Percentiles rank a stretch among this genome's conserved stretches.
Evolutionary conservation across 331 rosid genomes (phyloP).

Genomic region (Rosa hybrid): DNA sequence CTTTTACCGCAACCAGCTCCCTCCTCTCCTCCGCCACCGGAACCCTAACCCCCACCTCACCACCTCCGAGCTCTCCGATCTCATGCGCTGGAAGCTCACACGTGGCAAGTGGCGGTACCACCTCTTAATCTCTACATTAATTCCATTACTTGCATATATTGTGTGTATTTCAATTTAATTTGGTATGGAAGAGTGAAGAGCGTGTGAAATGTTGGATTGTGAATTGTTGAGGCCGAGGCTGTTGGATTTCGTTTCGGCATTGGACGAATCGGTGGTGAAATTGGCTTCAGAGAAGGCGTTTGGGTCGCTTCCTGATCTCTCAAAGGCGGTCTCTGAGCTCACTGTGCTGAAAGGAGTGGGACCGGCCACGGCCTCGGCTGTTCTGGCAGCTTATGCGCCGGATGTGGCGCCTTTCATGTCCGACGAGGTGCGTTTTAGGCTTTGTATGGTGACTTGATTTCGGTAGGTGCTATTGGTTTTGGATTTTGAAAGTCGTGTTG

Average conservation of each 20-base stretch:
- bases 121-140: background rate
- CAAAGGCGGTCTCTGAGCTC: constrained; percentile 74
- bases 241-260: constrained; percentile 70
- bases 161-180: background rate
- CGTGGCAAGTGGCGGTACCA: constrained; percentile 86
- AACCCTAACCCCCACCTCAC: constrained; percentile 86
- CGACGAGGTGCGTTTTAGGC: constrained; percentile 55
- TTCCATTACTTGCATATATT: background rate
- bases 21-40: constrained; percentile 59
- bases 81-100: constrained; percentile 93
- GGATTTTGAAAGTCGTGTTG: background rate
- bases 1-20: constrained; percentile 64
- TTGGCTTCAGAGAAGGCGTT: constrained; percentile 65
- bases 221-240: constrained; percentile 66
- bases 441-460: background rate
- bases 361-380: constrained; percentile 91
- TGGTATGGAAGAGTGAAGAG: background rate
- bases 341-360: constrained; percentile 80
- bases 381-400: constrained; percentile 76
- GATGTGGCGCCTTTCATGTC: constrained; percentile 85
- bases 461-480: background rate
- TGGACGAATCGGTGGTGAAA: constrained; percentile 62
- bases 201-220: background rate
- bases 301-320: constrained; percentile 63
- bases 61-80: constrained; percentile 62